Conservation (phyloP, 805 yeast genomes). For the Ogataea nitratoaversa region DNA sequence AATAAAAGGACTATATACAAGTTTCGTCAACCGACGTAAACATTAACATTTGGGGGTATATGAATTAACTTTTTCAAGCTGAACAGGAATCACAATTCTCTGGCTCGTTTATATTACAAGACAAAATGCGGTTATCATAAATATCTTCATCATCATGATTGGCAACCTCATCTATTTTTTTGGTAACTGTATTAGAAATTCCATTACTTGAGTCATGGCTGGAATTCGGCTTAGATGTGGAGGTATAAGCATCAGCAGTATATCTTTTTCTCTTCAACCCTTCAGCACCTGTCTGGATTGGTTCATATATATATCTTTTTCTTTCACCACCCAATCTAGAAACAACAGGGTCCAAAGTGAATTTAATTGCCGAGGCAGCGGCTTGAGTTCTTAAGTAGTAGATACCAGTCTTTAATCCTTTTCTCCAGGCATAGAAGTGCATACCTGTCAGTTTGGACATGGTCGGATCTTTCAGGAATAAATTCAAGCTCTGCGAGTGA, state of each 20-base stretch:
- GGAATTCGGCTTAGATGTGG: not conserved
- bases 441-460: slow-evolving; percentile 95
- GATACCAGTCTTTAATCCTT: slow-evolving; percentile 98
- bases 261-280: slow-evolving; percentile 6
- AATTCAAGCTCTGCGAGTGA: slow-evolving; percentile 91
- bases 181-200: not conserved
- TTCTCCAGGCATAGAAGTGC: slow-evolving; percentile 99
- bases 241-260: slow-evolving; percentile 1
- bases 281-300: slow-evolving; percentile 5
- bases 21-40: no score
- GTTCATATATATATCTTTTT: slow-evolving; percentile 14
- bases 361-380: slow-evolving; percentile 95
- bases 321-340: slow-evolving; percentile 2
- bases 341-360: slow-evolving; percentile 54
- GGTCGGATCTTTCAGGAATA: slow-evolving; percentile 84
- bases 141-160: slow-evolving; percentile 7
- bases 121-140: slow-evolving; percentile 13
- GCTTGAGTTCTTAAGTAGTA: slow-evolving; percentile 97
- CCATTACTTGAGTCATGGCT: not conserved
- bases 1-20: no score
- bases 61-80: slow-evolving; percentile 8
- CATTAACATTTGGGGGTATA: not conserved
- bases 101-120: slow-evolving; percentile 22
- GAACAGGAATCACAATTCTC: slow-evolving; percentile 40
- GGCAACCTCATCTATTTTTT: not conserved